Conservation (phyloP, 495 filamentous ascomycete genomes). For the Podospora anserina region DNA sequence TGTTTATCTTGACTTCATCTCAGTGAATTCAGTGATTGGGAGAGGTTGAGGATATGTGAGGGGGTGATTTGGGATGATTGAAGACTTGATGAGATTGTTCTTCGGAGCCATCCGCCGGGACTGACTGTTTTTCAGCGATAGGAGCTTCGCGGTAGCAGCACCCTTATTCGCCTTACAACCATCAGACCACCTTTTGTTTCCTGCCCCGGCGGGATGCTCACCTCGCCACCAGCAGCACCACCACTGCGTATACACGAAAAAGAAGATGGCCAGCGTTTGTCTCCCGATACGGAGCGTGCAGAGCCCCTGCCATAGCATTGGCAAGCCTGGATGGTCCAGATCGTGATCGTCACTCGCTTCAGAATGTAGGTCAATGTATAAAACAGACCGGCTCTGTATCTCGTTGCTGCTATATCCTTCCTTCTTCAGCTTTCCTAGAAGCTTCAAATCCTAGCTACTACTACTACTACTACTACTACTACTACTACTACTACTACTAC, state of each 20-base stretch:
- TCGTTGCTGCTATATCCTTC: neutral
- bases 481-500: neutral
- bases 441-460: slow-evolving; percentile 4
- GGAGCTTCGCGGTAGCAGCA: neutral
- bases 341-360: no score
- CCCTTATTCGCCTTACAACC: neutral
- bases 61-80: no score
- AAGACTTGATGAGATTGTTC: no score
- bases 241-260: neutral
- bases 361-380: neutral
- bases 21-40: neutral
- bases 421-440: slow-evolving; percentile 10
- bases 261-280: neutral
- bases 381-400: neutral
- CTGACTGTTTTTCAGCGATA: neutral
- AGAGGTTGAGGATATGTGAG: neutral
- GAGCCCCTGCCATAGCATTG: neutral
- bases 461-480: neutral
- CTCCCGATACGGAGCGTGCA: neutral
- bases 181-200: neutral
- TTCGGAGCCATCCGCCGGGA: neutral
- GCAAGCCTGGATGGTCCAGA: neutral
- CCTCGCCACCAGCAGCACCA: neutral
- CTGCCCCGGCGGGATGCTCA: neutral
- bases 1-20: neutral